Conservation (phyloP, 2,329 filamentous ascomycete genomes). For the Tothia fuscella region DNA sequence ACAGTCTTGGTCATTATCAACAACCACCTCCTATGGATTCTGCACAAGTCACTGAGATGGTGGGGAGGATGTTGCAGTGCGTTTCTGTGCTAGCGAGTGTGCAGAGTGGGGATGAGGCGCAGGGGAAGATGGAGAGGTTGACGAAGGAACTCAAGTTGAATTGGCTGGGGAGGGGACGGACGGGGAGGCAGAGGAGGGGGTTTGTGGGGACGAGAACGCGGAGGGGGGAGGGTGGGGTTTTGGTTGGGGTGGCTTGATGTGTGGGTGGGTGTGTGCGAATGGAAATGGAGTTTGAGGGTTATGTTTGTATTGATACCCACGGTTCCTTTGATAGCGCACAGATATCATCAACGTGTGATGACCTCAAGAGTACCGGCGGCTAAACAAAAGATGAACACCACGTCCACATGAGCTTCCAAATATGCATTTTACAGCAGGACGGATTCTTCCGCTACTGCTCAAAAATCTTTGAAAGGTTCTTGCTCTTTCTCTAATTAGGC, state of each 20-base stretch:
- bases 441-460: too few species aligned
- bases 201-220: constrained; percentile 58
- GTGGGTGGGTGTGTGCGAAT: background rate
- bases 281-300: background rate
- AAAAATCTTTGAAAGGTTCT: too few species aligned
- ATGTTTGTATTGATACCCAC: constrained; percentile 1
- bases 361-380: too few species aligned
- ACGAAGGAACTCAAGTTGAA: constrained; percentile 88
- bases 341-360: too few species aligned
- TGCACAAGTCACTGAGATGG: constrained; percentile 83
- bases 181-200: constrained; percentile 76
- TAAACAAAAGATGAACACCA: too few species aligned
- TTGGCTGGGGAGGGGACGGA: constrained; percentile 84
- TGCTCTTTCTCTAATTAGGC: too few species aligned
- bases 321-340: background rate
- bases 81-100: constrained; percentile 79
- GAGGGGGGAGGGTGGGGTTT: background rate
- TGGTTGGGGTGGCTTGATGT: background rate
- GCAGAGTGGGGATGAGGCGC: constrained; percentile 57
- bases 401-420: too few species aligned
- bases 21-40: constrained; percentile 28
- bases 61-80: constrained; percentile 91
- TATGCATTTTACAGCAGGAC: too few species aligned
- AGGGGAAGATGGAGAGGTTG: constrained; percentile 70
- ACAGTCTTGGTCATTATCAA: constrained; percentile 12